These are phyloP conservation scores for Rhizophagus sp. DNA, from an alignment of 192 early-diverging fungal genomes.

Conservation along the genomic window DNA sequence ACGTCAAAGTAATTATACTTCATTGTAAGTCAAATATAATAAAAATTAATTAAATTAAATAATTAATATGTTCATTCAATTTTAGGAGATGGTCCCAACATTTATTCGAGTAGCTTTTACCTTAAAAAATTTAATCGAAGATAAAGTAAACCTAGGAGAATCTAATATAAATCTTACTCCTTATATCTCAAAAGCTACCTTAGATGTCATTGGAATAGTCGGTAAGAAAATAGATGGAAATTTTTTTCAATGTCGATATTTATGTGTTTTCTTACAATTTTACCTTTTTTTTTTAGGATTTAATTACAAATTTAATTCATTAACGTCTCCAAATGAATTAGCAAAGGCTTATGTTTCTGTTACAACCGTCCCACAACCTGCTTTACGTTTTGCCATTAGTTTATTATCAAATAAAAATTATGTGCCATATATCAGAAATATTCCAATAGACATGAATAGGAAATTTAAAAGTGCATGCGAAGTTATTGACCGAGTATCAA, in stretches of 20 bases:
- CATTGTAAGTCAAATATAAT: conserved; percentile 9
- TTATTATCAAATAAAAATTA: conserved; percentile 36
- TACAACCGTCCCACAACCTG: conserved; percentile 20
- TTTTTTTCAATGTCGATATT: not conserved
- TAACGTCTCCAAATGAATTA: conserved; percentile 43
- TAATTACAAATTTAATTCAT: conserved; percentile 47
- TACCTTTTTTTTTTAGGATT: conserved; percentile 33
- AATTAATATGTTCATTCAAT: too few relatives aligned
- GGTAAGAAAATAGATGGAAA: conserved; percentile 12
- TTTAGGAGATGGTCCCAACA: conserved; percentile 20
- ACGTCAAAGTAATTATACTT: conserved; percentile 35
- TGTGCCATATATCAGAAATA: conserved; percentile 24
- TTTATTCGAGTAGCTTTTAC: conserved; percentile 36
- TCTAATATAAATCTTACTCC: conserved; percentile 40
- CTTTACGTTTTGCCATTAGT: conserved; percentile 32
- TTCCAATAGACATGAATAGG: conserved; percentile 26
- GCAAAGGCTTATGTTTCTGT: conserved; percentile 42
- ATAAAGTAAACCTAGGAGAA: conserved; percentile 25
- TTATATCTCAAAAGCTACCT: conserved; percentile 41
- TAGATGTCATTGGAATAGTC: conserved; percentile 49
- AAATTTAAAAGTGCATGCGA: conserved; percentile 21
- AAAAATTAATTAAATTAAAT: too few relatives aligned
- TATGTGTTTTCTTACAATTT: not conserved
- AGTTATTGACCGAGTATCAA: conserved; percentile 36
- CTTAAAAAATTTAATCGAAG: conserved; percentile 41